Base-by-base conservation (phyloP, 257 asterid genomes). In the Solanum ossicruentum region DNA sequence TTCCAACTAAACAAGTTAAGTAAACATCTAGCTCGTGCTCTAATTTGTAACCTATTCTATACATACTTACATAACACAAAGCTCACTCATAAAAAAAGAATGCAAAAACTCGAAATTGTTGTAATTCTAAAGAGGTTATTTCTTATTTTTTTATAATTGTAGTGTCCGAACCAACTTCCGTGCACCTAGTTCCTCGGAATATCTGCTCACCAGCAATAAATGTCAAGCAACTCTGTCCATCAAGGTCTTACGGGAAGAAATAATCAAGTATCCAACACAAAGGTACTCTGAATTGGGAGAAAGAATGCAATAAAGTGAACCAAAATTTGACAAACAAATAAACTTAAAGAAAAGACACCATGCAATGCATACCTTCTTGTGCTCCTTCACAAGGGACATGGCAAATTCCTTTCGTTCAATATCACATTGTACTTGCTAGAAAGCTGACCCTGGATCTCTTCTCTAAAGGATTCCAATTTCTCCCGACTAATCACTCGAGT, bases 331-430 rank as follows among this genome's bases (percentile, higher is more conserved):
- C 72, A 66, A 28, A 66, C 73, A 67, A 70, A 47, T 47, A 73
- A 8, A 10, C 58, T 47, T 18, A 47, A 13, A 39, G 39, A 3
- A 45, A 83, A 5, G 47, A 15, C 60, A 61, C 66, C 12, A 10
- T 1, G 17, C 87, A 84, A 10, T 1, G 17, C 87, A 84, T 81
- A 97, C 99, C 99, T 67, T 32, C 7, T 8, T 15, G 84, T 90
- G 93, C 88, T 94, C 95, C 85, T 91, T 93, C 86, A 95, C 87
- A 85, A 96, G 98, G 73, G 98, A 96, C 90, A 93, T 86, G 98
- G 99, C 49, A 95, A 84, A 89, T 94, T 95, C 73, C 94, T 92
- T 67, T 93, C 97, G 91, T 97, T 94, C 92, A 95, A 86, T 75
- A 97, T 81, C 26, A 95, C 97, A 84, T 92, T 93, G 88, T 97